Evolutionary conservation across 2,329 filamentous ascomycete species (phyloP).

Genomic region (Purpureocillium takamizusanense): DNA sequence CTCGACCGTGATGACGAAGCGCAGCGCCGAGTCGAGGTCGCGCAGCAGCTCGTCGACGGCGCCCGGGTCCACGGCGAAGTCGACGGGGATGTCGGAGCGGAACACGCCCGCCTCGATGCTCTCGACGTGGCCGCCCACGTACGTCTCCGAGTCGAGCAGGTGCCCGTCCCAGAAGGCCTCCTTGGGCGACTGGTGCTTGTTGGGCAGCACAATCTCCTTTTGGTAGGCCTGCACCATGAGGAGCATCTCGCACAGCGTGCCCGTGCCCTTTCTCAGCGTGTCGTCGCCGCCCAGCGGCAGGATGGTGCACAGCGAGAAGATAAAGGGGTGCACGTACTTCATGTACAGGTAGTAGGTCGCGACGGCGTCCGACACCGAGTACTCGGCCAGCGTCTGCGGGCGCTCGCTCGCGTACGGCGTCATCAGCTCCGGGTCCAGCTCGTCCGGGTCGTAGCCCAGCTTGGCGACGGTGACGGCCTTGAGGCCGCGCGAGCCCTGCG

Average conservation of each 20-base stretch:
- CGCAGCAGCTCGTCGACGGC: conserved; percentile 82
- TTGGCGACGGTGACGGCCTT: conserved; percentile 98
- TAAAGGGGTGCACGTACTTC: conserved; percentile 99
- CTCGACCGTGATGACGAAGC: conserved; percentile 78
- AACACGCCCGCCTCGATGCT: conserved; percentile 99
- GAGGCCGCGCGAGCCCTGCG: conserved; percentile 90
- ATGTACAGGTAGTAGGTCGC: conserved; percentile 99
- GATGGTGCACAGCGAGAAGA: conserved; percentile 97
- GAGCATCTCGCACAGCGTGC: conserved; percentile 98
- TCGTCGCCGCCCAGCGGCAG: conserved; percentile 89
- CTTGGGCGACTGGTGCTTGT: conserved; percentile 86
- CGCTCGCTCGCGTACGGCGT: conserved; percentile 82
- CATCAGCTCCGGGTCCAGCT: conserved; percentile 96
- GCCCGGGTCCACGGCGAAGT: conserved; percentile 80
- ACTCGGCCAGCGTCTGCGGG: conserved; percentile 90
- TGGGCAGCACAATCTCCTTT: conserved; percentile 84
- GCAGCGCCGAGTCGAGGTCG: conserved; percentile 81
- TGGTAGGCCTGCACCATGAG: conserved; percentile 98
- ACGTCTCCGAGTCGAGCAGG: conserved; percentile 91
- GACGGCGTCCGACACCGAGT: conserved; percentile 97
- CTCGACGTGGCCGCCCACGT: conserved; percentile 96
- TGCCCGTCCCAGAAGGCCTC: conserved; percentile 97
- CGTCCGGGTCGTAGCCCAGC: conserved; percentile 95
- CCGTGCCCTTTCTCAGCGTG: conserved; percentile 87
- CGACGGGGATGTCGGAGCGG: conserved; percentile 86